These are phyloP conservation scores for Maudiozyma serrabonitensis DNA, from an alignment of 805 yeast species.

Conservation along the genomic window DNA sequence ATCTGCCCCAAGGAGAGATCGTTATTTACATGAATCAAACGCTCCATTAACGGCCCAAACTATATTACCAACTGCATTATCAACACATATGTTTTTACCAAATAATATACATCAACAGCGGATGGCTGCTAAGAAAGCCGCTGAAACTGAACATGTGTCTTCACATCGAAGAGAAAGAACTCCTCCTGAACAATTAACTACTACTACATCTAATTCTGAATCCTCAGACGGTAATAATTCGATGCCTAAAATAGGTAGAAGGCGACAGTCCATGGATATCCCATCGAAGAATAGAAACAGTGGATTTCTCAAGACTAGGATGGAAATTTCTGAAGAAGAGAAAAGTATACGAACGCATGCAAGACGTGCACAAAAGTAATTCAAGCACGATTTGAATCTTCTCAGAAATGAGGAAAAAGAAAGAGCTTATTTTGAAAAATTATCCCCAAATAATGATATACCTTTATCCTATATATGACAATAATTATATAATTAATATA, in stretches of 20 bases:
- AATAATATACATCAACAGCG: constrained; percentile 30
- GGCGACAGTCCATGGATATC: constrained; percentile 28
- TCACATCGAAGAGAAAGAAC: background rate
- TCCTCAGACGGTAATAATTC: background rate
- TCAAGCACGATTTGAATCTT: too few relatives aligned
- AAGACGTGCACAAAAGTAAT: background rate
- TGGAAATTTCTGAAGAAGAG: constrained; percentile 28
- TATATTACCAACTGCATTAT: constrained; percentile 47
- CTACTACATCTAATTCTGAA: background rate
- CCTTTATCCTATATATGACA: background rate
- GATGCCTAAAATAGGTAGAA: background rate
- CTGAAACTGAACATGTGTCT: constrained; percentile 1
- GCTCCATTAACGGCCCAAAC: constrained; percentile 56
- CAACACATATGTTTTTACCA: constrained; percentile 54
- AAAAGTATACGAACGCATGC: constrained; percentile 3
- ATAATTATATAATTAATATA: background rate
- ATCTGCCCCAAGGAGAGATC: constrained; percentile 24
- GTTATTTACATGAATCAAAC: constrained; percentile 37
- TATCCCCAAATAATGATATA: too few relatives aligned
- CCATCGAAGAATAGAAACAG: constrained; percentile 23
- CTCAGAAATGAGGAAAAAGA: too few relatives aligned
- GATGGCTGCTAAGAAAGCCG: constrained; percentile 11
- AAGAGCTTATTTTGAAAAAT: too few relatives aligned
- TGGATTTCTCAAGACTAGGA: constrained; percentile 23
- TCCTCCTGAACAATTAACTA: constrained; percentile 2